Evolutionary conservation across 2,329 filamentous ascomycete genomes (phyloP), one percentile per base, ranked within the genome.

Genomic region (Penicillium decumbens): DNA sequence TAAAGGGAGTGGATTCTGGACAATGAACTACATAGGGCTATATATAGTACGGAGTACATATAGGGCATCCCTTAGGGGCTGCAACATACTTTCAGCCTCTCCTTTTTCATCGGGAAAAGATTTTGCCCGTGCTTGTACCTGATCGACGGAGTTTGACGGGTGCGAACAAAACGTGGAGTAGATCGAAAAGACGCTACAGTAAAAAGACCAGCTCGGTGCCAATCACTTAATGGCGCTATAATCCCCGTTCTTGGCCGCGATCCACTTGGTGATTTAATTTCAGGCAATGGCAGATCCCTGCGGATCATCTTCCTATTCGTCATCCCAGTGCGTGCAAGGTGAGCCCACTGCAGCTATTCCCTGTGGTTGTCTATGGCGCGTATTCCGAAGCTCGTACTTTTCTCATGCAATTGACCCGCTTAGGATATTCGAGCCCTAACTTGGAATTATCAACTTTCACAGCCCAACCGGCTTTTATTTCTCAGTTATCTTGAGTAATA

Each of bases 71-170:
- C 15, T 18, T 18, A 18, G 32, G 32, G 32, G 32, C 32, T 6
- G 32, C 38, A n/a, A 27, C 25, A 7, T 41, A 38, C 33, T 48
- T 38, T 41, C 20, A 32, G 32, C 32, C 42, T 45, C 37, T 32
- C 25, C 27, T 23, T 3, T 9, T 25, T 39, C 15, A 18, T 18
- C 15, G 37, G 32, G 37, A 25, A 39, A 39, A 1, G 8, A n/a
- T 39, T 15, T 25, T n/a, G 20, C 37, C 37, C 20, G 37, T 39
- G 15, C 37, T 24, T 45, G 48, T 56, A 35, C 45, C 56, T 60
- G 56, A 60, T 60, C 58, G 55, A 58, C 58, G 45, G 35, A 29
- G 35, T 50, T 53, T 58, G 56, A 59, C 56, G 52, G 47, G 38
- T 30, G 32, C 32, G 43, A 46, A 41, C 6, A 30, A 24, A 41